Evolutionary conservation across 352 stramenopile genomes (phyloP).

Genomic region (Pythium guiyangense): DNA sequence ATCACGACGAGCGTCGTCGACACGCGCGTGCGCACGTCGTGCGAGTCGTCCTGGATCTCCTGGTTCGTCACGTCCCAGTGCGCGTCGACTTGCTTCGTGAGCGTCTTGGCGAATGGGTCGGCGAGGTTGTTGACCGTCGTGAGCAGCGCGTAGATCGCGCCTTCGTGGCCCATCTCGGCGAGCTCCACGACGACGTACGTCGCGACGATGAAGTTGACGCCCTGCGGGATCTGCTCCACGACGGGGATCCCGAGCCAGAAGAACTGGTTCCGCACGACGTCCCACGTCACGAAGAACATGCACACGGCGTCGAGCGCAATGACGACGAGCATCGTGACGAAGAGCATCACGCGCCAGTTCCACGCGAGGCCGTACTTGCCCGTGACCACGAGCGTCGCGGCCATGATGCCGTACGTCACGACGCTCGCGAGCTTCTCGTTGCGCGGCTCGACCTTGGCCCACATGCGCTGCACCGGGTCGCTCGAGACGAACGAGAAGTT

Average conservation of each 20-base stretch:
- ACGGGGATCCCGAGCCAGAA: slow-evolving; percentile 62
- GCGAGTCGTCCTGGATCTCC: slow-evolving; percentile 30
- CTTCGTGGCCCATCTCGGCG: slow-evolving; percentile 48
- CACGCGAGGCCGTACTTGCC: slow-evolving; percentile 41
- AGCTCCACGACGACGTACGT: too few species aligned
- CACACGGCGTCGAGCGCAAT: slow-evolving; percentile 32
- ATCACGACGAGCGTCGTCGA: slow-evolving; percentile 35
- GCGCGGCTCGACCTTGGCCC: slow-evolving; percentile 26
- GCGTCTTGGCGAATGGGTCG: slow-evolving; percentile 32
- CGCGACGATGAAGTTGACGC: slow-evolving; percentile 45
- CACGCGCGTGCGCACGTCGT: slow-evolving; percentile 27
- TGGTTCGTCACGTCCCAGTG: slow-evolving; percentile 29
- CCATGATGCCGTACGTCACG: slow-evolving; percentile 22
- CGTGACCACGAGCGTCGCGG: slow-evolving; percentile 26
- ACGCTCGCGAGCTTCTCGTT: slow-evolving; percentile 27
- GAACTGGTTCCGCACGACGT: too few species aligned
- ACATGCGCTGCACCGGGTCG: slow-evolving; percentile 31
- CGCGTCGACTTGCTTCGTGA: slow-evolving; percentile 36
- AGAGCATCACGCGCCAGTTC: slow-evolving; percentile 42
- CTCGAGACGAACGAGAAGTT: slow-evolving; percentile 28
- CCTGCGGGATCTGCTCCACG: slow-evolving; percentile 38
- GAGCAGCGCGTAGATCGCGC: slow-evolving; percentile 46
- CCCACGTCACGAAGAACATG: too few species aligned
- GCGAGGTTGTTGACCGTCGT: slow-evolving; percentile 47
- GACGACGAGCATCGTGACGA: slow-evolving; percentile 28